Conservation (phyloP, 305 asterid genomes). For the Coffea humblotiana region DNA sequence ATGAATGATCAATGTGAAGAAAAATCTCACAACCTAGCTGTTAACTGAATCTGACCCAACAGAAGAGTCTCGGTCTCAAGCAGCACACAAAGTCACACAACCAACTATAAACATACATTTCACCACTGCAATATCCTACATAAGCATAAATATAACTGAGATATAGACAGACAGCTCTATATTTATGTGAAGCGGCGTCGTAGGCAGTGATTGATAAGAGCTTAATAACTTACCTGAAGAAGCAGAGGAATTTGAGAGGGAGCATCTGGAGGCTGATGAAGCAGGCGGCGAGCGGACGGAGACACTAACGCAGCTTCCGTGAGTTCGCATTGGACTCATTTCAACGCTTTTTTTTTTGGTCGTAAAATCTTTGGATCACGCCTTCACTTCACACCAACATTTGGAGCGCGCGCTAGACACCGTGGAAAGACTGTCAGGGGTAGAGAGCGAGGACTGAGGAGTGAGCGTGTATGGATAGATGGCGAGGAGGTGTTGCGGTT, state of each 20-base stretch:
- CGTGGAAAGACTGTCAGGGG: not conserved
- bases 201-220: not conserved
- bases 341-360: not conserved
- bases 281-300: constrained; percentile 14
- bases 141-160: too few species aligned
- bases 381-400: not conserved
- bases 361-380: not conserved
- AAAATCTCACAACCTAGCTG: not conserved
- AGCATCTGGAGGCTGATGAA: not conserved
- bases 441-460: not conserved
- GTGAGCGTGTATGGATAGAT: too few species aligned
- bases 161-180: not conserved
- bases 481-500: not conserved
- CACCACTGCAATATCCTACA: too few species aligned
- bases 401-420: not conserved
- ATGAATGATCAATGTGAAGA: not conserved
- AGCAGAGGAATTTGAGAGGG: constrained; percentile 14
- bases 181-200: constrained; percentile 1
- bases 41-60: not conserved
- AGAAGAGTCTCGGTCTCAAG: not conserved
- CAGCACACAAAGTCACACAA: not conserved
- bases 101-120: not conserved
- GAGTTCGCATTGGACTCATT: constrained; percentile 22
- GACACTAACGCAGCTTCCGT: constrained; percentile 28
- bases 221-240: constrained; percentile 15